phyloP scores from a whole-genome alignment of 1,284 basidiomycete genomes.

The Ustilago shanxiensis region DNA sequence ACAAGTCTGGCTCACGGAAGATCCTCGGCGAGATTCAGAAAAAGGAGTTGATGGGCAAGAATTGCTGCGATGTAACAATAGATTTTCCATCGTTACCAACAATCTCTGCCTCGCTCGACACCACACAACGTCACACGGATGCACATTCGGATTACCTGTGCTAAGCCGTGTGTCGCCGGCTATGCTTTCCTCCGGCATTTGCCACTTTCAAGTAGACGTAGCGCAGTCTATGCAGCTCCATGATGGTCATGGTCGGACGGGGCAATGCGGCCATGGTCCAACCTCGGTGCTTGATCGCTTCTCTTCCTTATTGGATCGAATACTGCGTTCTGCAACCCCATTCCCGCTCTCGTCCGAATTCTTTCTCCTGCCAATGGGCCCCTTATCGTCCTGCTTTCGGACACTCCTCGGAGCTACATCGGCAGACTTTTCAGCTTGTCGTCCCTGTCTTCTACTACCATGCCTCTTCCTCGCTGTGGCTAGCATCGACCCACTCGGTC shows the following conservation, averaged over 20 bases:
- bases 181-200: background rate
- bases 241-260: conserved; percentile 3
- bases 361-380: background rate
- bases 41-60: background rate
- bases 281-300: conserved; percentile 27
- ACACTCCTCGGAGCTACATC: background rate
- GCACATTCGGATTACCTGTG: no score
- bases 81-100: background rate
- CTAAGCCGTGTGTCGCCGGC: background rate
- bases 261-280: conserved; percentile 11
- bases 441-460: background rate
- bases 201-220: no score
- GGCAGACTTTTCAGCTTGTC: background rate
- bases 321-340: conserved; percentile 4
- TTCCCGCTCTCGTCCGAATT: conserved; percentile 19
- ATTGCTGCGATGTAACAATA: conserved; percentile 1
- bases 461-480: background rate
- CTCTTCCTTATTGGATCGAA: background rate
- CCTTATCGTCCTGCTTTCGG: conserved; percentile 9
- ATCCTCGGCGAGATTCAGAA: conserved; percentile 27
- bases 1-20: conserved; percentile 2
- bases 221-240: background rate
- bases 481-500: background rate
- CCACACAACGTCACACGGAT: no score
- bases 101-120: no score